These are phyloP conservation scores for Coniochaeta sp. DNA, from an alignment of 2,329 filamentous ascomycete species.

Conservation along the genomic window DNA sequence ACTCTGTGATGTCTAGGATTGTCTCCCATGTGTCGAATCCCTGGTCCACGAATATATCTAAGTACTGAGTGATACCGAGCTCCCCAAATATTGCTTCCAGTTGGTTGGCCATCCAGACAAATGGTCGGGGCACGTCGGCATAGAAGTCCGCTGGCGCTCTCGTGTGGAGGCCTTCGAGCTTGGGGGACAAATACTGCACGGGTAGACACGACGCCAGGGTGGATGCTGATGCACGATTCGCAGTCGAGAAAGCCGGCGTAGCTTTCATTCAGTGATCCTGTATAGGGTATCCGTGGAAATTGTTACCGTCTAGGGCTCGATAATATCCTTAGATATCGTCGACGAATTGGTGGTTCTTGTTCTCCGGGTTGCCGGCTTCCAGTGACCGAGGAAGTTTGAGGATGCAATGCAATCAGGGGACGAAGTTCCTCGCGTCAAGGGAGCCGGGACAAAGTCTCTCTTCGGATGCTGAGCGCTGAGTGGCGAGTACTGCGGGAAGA, in stretches of 20 bases:
- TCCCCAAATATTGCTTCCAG: slow-evolving; percentile 62
- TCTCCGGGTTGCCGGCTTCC: neutral
- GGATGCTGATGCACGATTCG: neutral
- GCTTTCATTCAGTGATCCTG: neutral
- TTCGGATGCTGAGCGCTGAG: too few relatives aligned
- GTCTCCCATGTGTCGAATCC: slow-evolving; percentile 84
- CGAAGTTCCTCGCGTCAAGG: neutral
- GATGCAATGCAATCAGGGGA: neutral
- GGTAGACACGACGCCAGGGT: neutral
- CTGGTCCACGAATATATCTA: slow-evolving; percentile 64
- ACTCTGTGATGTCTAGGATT: slow-evolving; percentile 76
- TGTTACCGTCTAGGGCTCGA: neutral
- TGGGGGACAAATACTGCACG: neutral
- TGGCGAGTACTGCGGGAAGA: neutral
- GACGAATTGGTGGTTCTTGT: neutral
- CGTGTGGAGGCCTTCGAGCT: neutral
- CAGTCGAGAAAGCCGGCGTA: neutral
- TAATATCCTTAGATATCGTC: neutral
- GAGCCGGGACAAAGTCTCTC: neutral
- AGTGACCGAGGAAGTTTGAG: neutral
- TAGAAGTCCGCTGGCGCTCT: neutral
- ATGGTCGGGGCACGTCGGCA: neutral
- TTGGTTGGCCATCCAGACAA: slow-evolving; percentile 48
- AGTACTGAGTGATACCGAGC: slow-evolving; percentile 73
- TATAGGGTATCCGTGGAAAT: neutral